A percentile compares a stretch with the other conserved stretches of the same genome.
Evolutionary conservation across 1,284 basidiomycete species (phyloP).

Genomic region (Sanghuangporus sanghuang): DNA sequence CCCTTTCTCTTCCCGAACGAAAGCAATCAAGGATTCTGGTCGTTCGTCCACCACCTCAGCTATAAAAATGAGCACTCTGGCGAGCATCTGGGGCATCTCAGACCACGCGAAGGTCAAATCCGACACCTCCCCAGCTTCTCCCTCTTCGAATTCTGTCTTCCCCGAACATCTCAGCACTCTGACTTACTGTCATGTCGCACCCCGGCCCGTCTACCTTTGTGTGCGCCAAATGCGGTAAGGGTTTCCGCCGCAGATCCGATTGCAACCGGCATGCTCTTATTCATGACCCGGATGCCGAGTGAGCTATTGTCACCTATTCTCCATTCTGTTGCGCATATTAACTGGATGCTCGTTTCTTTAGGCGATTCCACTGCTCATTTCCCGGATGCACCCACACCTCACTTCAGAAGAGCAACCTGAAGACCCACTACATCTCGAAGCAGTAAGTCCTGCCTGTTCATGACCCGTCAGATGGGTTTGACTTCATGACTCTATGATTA

Average conservation of each 20-base stretch:
- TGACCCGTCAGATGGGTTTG: background rate
- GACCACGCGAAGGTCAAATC: background rate
- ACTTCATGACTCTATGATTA: background rate
- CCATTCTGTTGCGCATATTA: background rate
- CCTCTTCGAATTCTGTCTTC: background rate
- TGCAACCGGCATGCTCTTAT: background rate
- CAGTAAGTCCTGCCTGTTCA: conserved; percentile 4
- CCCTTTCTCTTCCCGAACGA: background rate
- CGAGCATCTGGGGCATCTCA: background rate
- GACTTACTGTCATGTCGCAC: background rate
- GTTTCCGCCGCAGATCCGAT: background rate
- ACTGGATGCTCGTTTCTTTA: background rate
- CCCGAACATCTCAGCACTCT: background rate
- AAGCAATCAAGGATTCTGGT: background rate
- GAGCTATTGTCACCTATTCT: background rate
- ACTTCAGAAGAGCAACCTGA: conserved; percentile 13
- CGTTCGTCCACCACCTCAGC: background rate
- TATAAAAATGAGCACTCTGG: background rate
- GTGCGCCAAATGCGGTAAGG: background rate
- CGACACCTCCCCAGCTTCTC: background rate
- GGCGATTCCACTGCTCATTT: background rate
- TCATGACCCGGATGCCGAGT: background rate
- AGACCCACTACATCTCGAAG: conserved; percentile 9
- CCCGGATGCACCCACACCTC: background rate
- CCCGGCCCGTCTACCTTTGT: background rate